Conservation (phyloP, 2,329 filamentous ascomycete species). For the Pestalotiopsis sp. region DNA sequence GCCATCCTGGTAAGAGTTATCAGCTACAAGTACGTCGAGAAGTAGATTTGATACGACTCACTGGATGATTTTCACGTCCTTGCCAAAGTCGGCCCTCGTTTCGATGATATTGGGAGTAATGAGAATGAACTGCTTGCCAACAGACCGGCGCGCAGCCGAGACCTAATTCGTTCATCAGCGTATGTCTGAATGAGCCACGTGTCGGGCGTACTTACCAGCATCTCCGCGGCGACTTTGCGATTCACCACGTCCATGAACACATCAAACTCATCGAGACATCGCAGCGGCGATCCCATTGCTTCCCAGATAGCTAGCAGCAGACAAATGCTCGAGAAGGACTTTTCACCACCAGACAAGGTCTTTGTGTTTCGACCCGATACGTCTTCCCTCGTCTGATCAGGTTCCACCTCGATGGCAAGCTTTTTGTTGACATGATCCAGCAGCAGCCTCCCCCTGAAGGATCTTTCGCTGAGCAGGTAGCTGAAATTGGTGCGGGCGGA, state of each 20-base stretch:
- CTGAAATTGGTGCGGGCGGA: slow-evolving; percentile 84
- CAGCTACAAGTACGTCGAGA: not conserved
- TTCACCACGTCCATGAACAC: slow-evolving; percentile 99
- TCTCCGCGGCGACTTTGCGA: slow-evolving; percentile 86
- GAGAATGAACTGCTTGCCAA: slow-evolving; percentile 92
- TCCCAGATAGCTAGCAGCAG: slow-evolving; percentile 93
- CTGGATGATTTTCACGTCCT: slow-evolving; percentile 80
- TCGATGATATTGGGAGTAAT: slow-evolving; percentile 91
- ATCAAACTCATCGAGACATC: slow-evolving; percentile 96
- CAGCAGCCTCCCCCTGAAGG: slow-evolving; percentile 80
- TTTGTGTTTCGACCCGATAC: slow-evolving; percentile 80
- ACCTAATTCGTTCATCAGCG: slow-evolving; percentile 54
- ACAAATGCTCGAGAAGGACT: slow-evolving; percentile 97
- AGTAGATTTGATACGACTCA: slow-evolving; percentile 35
- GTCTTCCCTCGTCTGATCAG: slow-evolving; percentile 69
- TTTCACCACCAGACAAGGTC: slow-evolving; percentile 93
- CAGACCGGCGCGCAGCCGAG: slow-evolving; percentile 77
- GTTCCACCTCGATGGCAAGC: slow-evolving; percentile 77
- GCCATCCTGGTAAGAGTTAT: not conserved
- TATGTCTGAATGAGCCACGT: not conserved
- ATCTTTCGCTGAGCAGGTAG: slow-evolving; percentile 85
- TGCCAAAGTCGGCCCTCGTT: slow-evolving; percentile 56
- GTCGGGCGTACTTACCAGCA: slow-evolving; percentile 69
- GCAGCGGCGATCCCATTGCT: slow-evolving; percentile 93
- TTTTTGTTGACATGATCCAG: slow-evolving; percentile 76